phyloP scores from a whole-genome alignment of 108 stramenopile species.

The Nitzschia inconspicua region DNA sequence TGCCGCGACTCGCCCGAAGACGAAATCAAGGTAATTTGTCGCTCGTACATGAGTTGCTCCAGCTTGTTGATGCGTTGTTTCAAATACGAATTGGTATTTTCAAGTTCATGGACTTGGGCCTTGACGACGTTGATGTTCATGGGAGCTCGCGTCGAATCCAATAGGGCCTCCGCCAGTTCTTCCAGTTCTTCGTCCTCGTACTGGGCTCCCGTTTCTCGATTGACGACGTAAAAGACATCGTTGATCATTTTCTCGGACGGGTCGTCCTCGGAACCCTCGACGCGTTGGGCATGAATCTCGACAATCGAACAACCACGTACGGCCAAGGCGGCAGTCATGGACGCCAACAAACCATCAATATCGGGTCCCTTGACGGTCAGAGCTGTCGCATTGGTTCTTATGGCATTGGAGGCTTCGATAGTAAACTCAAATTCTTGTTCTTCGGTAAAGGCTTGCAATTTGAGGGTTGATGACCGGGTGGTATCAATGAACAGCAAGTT shows the following conservation, averaged over 20 bases:
- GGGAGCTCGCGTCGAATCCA: constrained; percentile 55
- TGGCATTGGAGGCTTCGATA: constrained; percentile 56
- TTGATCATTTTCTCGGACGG: constrained; percentile 19
- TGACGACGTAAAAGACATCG: constrained; percentile 56
- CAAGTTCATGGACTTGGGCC: constrained; percentile 44
- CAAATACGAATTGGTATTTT: constrained; percentile 41
- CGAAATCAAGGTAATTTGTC: constrained; percentile 43
- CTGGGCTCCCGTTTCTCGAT: constrained; percentile 36
- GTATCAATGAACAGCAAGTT: constrained; percentile 73
- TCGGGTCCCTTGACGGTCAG: constrained; percentile 63
- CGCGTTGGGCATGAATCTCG: constrained; percentile 45
- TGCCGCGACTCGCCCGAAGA: not conserved
- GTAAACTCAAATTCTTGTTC: constrained; percentile 64
- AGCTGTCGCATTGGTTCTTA: constrained; percentile 42
- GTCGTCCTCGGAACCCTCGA: constrained; percentile 2
- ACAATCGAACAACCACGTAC: constrained; percentile 50
- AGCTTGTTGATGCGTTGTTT: constrained; percentile 42
- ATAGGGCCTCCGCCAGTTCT: constrained; percentile 35
- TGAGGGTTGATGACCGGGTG: constrained; percentile 48
- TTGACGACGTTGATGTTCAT: constrained; percentile 42
- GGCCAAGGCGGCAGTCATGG: constrained; percentile 53
- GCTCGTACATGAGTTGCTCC: constrained; percentile 36
- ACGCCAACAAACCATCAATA: constrained; percentile 66
- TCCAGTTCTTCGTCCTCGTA: constrained; percentile 63
- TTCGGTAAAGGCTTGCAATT: constrained; percentile 53